Conservation (phyloP, 31 red algal species). For the Endocladia muricata region DNA sequence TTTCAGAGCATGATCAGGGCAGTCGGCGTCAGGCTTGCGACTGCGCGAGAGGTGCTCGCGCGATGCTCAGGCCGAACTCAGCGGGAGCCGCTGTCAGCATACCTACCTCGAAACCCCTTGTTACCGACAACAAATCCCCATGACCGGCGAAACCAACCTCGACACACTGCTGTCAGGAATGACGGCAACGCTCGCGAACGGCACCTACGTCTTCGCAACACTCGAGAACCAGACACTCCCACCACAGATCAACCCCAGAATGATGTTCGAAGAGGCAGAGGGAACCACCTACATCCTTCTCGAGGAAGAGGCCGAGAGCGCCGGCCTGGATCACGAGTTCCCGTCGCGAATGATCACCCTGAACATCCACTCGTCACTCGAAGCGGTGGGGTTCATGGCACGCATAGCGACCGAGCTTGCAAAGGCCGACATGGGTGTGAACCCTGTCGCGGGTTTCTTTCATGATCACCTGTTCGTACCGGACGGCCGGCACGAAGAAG, state of each 20-base stretch:
- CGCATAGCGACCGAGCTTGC: not conserved
- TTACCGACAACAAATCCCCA: too few relatives aligned
- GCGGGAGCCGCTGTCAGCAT: too few relatives aligned
- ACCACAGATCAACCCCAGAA: not conserved
- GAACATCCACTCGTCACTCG: not conserved
- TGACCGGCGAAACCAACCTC: not conserved
- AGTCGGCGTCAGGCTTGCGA: too few relatives aligned
- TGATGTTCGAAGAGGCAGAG: not conserved
- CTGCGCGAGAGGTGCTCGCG: too few relatives aligned
- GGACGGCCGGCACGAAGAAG: not conserved
- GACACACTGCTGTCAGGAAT: not conserved
- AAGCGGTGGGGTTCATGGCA: not conserved
- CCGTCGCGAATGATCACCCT: not conserved
- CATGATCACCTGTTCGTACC: slow-evolving; percentile 1
- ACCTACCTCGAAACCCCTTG: too few relatives aligned
- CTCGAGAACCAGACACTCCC: not conserved
- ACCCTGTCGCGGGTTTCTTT: not conserved
- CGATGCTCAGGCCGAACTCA: too few relatives aligned
- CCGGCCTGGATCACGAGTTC: not conserved
- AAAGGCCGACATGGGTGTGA: not conserved
- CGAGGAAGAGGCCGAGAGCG: not conserved
- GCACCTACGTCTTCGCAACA: not conserved
- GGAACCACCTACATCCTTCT: not conserved
- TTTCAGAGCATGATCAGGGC: too few relatives aligned
- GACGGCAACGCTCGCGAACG: not conserved